phyloP scores from a whole-genome alignment of 2,329 filamentous ascomycete genomes.

The Nannizziopsis arthrosporioides region DNA sequence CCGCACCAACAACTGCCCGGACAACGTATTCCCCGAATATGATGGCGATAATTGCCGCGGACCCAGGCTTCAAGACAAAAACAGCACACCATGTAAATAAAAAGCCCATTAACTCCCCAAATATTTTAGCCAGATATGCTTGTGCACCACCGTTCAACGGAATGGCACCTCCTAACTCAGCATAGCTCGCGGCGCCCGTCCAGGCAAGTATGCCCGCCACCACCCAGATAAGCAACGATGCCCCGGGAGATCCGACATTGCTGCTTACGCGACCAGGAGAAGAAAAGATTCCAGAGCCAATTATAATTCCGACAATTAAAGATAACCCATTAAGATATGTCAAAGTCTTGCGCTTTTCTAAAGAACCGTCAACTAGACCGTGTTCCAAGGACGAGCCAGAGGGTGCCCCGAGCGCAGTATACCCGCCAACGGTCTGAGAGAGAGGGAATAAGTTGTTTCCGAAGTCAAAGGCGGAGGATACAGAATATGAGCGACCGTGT shows the following conservation, averaged over 20 bases:
- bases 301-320: constrained; percentile 82
- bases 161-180: constrained; percentile 89
- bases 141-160: constrained; percentile 90
- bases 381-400: constrained; percentile 45
- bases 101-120: constrained; percentile 85
- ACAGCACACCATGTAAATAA: constrained; percentile 95
- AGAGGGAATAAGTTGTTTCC: constrained; percentile 85
- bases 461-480: constrained; percentile 91
- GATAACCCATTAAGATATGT: constrained; percentile 91
- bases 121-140: constrained; percentile 90
- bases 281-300: constrained; percentile 92
- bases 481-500: constrained; percentile 64
- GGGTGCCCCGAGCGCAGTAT: constrained; percentile 74
- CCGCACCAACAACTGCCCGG: constrained; percentile 72
- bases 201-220: constrained; percentile 87
- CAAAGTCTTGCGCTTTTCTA: constrained; percentile 91
- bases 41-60: constrained; percentile 86
- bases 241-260: constrained; percentile 83
- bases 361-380: constrained; percentile 57
- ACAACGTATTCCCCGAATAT: constrained; percentile 99
- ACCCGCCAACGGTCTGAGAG: constrained; percentile 68
- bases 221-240: constrained; percentile 79
- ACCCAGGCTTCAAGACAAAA: constrained; percentile 84
- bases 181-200: constrained; percentile 91
- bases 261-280: constrained; percentile 85